phyloP scores from a whole-genome alignment of 2,329 filamentous ascomycete genomes.

The Aspergillus candidus region DNA sequence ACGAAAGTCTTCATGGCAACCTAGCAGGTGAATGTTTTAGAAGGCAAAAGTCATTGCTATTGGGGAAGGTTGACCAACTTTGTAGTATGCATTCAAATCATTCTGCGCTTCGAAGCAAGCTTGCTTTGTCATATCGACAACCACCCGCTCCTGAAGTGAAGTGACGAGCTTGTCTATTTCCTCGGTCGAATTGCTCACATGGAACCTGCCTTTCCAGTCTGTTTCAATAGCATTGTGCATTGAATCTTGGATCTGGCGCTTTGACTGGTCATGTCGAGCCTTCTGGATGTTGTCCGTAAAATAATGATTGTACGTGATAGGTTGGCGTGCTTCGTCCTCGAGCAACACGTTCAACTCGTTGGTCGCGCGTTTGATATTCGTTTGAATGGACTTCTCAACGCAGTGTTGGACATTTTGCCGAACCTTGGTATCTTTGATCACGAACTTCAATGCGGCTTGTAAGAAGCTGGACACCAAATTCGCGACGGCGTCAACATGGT shows the following conservation, averaged over 20 bases:
- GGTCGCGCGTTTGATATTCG: slow-evolving; percentile 6
- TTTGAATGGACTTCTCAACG: too few relatives aligned
- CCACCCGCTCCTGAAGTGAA: slow-evolving; percentile 9
- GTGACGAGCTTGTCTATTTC: slow-evolving; percentile 4
- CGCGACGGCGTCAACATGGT: slow-evolving; percentile 10
- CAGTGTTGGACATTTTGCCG: slow-evolving; percentile 1
- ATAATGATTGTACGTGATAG: slow-evolving; percentile 30
- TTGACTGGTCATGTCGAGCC: slow-evolving; percentile 6
- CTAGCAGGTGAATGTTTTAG: slow-evolving; percentile 4
- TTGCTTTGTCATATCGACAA: slow-evolving; percentile 16
- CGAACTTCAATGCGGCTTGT: slow-evolving; percentile 4
- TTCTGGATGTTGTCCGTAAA: slow-evolving; percentile 31
- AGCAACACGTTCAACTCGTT: slow-evolving; percentile 11
- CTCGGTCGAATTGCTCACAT: slow-evolving; percentile 3
- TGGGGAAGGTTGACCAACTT: slow-evolving; percentile 10
- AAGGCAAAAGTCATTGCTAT: background rate
- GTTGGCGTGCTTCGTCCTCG: slow-evolving; percentile 16
- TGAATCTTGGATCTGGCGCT: background rate
- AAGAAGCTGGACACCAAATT: slow-evolving; percentile 9
- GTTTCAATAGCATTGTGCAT: slow-evolving; percentile 6
- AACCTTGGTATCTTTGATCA: slow-evolving; percentile 7
- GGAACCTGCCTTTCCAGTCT: slow-evolving; percentile 7
- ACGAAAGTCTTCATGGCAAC: slow-evolving; percentile 23
- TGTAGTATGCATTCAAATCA: slow-evolving; percentile 21
- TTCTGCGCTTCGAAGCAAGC: slow-evolving; percentile 18